Base-by-base conservation (phyloP, 257 asterid genomes). In the Nicotiana obtusifolia region DNA sequence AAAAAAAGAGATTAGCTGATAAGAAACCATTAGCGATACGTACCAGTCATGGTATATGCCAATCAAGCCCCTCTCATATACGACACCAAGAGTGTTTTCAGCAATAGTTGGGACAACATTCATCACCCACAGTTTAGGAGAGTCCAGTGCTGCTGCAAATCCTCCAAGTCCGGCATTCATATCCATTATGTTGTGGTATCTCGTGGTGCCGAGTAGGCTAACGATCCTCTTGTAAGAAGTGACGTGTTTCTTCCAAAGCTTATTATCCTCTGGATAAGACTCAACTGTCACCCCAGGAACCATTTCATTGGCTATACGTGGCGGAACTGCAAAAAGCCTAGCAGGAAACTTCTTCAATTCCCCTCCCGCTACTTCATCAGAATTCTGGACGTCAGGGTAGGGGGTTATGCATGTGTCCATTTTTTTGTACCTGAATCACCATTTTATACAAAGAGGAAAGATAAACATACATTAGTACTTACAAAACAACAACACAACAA, bases 21-120 rank as follows among this genome's bases (percentile, higher is more conserved):
- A 62, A 79, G 47, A 41, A 79, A 41, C 68, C 28, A 60, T 26
- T 54, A 22, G 26, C 2, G 79, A 79, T 68, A 82, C 19, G n/a
- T 93, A 95, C 98, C 98, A 95, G 75, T 95, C 97, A 75, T 95
- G 98, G 88, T 95, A 90, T 14, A 95, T 92, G 86, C 98, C 98
- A 26, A 95, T 93, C 87, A 95, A 88, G 59, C 98, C 98, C 85
- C 98, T 88, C 84, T 95, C 97, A 0, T 89, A 95, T 80, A 92
- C 56, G 84, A 90, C 90, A 6, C 97, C 95, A 9, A 95, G 87
- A 79, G 97, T 93, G 69, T 87, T 90, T 64, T 86, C 86, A 81
- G 97, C 93, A 81, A 90, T 87, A 53, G 90, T 93, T 60, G 98
- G 98, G 44, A 95, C 95, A 24, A 88, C 97, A 37, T 93, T 95